A percentile compares a stretch with the other conserved stretches of the same genome.
phyloP scores from a whole-genome alignment of 2,329 filamentous ascomycete genomes.

The Sporothrix humicola region DNA sequence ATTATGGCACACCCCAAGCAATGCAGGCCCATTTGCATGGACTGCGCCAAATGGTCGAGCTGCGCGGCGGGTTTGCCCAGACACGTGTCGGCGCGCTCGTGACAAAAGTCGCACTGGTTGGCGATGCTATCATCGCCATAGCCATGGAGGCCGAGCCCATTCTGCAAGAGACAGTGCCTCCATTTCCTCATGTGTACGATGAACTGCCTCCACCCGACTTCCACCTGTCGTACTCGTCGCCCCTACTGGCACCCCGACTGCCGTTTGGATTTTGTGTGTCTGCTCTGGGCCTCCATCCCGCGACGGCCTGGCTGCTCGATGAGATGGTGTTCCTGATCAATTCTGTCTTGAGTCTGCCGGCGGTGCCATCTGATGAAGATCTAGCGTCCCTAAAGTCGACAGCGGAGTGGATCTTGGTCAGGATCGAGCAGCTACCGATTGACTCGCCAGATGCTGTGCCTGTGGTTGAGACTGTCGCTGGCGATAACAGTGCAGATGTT shows the following conservation, averaged over 20 bases:
- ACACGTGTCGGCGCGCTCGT: slow-evolving; percentile 55
- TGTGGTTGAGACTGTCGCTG: not conserved
- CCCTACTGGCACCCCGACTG: slow-evolving; percentile 51
- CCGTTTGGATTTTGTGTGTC: slow-evolving; percentile 51
- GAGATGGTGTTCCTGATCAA: slow-evolving; percentile 55
- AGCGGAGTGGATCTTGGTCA: slow-evolving; percentile 49
- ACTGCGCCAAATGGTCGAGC: slow-evolving; percentile 54
- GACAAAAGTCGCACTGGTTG: slow-evolving; percentile 55
- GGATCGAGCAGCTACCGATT: slow-evolving; percentile 44
- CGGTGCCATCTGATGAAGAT: slow-evolving; percentile 45
- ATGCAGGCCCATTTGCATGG: slow-evolving; percentile 54
- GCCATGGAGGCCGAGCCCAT: slow-evolving; percentile 51
- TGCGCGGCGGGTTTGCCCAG: slow-evolving; percentile 54
- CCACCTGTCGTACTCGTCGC: slow-evolving; percentile 53
- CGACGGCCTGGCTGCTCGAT: slow-evolving; percentile 57
- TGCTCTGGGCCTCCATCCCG: slow-evolving; percentile 50
- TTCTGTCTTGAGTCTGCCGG: slow-evolving; percentile 49
- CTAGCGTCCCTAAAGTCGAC: slow-evolving; percentile 48
- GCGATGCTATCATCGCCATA: slow-evolving; percentile 53
- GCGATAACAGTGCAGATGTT: too few species aligned
- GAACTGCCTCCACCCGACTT: slow-evolving; percentile 48
- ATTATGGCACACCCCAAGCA: slow-evolving; percentile 53
- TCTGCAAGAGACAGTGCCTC: slow-evolving; percentile 45
- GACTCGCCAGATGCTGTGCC: slow-evolving; percentile 37
- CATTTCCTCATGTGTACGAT: slow-evolving; percentile 48